Evolutionary conservation across 2,329 filamentous ascomycete species (phyloP), one percentile per base, ranked within the genome.

Genomic region (Cryoendolithus antarcticus): DNA sequence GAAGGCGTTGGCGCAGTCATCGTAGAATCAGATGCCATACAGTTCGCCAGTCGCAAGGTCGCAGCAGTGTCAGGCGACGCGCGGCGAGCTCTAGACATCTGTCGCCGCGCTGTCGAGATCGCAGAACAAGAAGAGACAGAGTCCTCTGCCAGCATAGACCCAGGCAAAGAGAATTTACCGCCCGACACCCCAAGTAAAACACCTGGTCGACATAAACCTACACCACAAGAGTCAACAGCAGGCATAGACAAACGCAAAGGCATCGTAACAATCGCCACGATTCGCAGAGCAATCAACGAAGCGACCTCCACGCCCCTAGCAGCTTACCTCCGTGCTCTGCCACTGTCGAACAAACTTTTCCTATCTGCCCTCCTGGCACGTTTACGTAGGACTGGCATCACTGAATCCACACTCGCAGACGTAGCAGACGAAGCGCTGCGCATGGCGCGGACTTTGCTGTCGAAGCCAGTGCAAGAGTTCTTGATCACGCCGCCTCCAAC

Each of bases 51-150:
- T 51, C 78, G 91, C 44, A 98, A 98, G 63, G 91, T 98, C 28
- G 91, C 91, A 4, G 89, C 91, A 31, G 93, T 98, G 33, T 93
- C 84, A 47, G 93, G 91, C 42, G 91, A 98, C 54, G 91, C 91
- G 11, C 74, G 91, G 41, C 77, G 91, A 47, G 91, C 88, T 1
- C 71, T 98, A 12, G 91, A 98, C 54, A 96, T 98, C 43, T 98
- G 93, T 59, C 77, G 91, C 27, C 77, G 91, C 47, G 91, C 91
- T 1, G 91, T 98, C 10, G 91, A 98, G 62, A 77, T 98, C 19
- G 91, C 89, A 24, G 91, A 98, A 61, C 72, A 81, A 36, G 81
- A 89, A 44, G 15, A 19, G 15, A 19, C 15, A 19, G 15, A 19
- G 15, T 19, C 15, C 15, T 57, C 51, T 21, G 12, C 54, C 35